Evolutionary conservation across 202 grass and related monocot genomes (phyloP).

Genomic region (Panicum virgatum): DNA sequence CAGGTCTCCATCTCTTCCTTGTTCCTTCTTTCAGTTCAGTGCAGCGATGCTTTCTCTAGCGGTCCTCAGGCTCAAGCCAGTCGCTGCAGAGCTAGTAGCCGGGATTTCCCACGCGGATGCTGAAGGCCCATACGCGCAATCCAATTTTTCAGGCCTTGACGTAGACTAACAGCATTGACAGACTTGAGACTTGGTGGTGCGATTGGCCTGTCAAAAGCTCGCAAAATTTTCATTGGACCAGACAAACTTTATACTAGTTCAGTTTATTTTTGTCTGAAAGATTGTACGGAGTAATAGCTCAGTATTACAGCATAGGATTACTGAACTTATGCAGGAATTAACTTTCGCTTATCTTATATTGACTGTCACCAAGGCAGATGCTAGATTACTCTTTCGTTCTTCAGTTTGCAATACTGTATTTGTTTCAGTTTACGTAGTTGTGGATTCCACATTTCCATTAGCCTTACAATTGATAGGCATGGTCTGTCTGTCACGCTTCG

Average conservation of each 20-base stretch:
- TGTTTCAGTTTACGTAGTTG: not conserved
- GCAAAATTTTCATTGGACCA: not conserved
- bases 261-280: not conserved
- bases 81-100: not conserved
- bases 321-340: not conserved
- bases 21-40: not conserved
- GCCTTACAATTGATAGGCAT: not conserved
- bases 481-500: not conserved
- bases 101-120: not conserved
- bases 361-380: not conserved
- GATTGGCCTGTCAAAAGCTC: not conserved
- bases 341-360: not conserved
- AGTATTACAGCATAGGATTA: not conserved
- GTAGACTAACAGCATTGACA: too few relatives aligned
- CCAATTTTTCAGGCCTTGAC: not conserved
- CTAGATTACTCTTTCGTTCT: not conserved
- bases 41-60: not conserved
- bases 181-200: too few relatives aligned
- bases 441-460: not conserved
- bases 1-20: slow-evolving; percentile 1
- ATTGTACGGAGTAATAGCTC: not conserved
- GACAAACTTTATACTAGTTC: too few relatives aligned
- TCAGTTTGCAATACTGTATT: not conserved
- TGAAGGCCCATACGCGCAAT: not conserved
- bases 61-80: not conserved